Evolutionary conservation across 768 basidiomycete species (phyloP).

Genomic region (Mycena rosella): DNA sequence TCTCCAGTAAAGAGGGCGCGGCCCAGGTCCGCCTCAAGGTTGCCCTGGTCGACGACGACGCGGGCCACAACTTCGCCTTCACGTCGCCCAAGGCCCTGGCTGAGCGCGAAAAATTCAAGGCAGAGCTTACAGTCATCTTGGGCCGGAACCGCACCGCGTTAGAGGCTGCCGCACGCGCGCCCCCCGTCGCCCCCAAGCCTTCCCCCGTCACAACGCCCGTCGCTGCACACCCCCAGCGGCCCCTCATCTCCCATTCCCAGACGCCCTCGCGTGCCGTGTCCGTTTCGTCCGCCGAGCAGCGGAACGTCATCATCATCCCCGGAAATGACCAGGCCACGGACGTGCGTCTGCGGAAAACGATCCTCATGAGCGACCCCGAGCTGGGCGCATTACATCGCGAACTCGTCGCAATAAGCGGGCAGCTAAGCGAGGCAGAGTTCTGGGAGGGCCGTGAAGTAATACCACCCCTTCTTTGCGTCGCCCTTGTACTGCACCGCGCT

Average conservation of each 20-base stretch:
- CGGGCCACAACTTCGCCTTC: conserved; percentile 88
- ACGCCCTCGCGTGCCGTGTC: conserved; percentile 74
- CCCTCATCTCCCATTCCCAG: conserved; percentile 57
- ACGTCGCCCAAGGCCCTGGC: conserved; percentile 74
- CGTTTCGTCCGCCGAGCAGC: conserved; percentile 57
- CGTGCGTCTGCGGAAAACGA: conserved; percentile 81
- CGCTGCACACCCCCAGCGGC: conserved; percentile 47
- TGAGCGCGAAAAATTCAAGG: conserved; percentile 89
- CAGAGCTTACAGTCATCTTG: conserved; percentile 82
- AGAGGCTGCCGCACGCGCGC: conserved; percentile 47
- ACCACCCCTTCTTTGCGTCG: conserved; percentile 28
- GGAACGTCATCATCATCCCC: conserved; percentile 53
- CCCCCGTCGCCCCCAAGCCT: conserved; percentile 43
- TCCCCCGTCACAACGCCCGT: conserved; percentile 43
- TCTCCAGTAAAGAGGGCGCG: conserved; percentile 88
- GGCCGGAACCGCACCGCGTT: conserved; percentile 71
- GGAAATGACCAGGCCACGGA: conserved; percentile 74
- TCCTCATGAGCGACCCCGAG: conserved; percentile 83
- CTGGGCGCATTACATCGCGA: conserved; percentile 87
- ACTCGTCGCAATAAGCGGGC: conserved; percentile 80
- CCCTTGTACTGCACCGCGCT: conserved; percentile 34
- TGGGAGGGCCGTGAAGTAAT: conserved; percentile 96
- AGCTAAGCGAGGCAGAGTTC: conserved; percentile 94
- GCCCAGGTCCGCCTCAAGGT: conserved; percentile 85
- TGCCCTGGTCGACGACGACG: conserved; percentile 74